Conservation (phyloP, 495 filamentous ascomycete species). For the Trichoderma asperelloides region DNA sequence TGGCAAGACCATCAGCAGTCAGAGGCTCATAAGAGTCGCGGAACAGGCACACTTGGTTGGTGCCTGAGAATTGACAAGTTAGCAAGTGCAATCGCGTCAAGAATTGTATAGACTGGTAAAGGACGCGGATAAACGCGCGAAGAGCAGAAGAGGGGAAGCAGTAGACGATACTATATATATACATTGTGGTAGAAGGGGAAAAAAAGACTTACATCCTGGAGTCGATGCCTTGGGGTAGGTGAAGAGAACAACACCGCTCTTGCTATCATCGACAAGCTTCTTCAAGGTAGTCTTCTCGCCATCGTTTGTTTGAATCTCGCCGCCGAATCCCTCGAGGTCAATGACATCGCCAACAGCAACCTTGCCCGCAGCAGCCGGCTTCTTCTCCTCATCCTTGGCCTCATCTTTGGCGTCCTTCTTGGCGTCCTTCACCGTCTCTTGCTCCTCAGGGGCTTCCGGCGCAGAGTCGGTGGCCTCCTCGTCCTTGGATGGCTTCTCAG, state of each 20-base stretch:
- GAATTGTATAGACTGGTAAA: too few relatives aligned
- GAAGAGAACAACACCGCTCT: conserved; percentile 81
- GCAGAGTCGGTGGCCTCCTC: conserved; percentile 23
- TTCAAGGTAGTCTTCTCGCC: conserved; percentile 68
- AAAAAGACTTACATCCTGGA: conserved; percentile 71
- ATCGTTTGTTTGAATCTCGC: conserved; percentile 77
- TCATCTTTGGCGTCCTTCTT: conserved; percentile 9
- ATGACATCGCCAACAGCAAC: conserved; percentile 43
- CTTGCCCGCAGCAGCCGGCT: conserved; percentile 19
- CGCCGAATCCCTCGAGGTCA: conserved; percentile 62
- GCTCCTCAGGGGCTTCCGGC: conserved; percentile 18
- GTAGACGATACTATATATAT: not conserved
- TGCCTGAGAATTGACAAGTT: conserved; percentile 47
- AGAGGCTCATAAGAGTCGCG: conserved; percentile 71
- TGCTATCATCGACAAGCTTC: conserved; percentile 70
- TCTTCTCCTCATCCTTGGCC: conserved; percentile 19
- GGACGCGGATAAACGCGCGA: not conserved
- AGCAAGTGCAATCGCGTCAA: not conserved
- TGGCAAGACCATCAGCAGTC: conserved; percentile 68
- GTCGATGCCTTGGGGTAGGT: conserved; percentile 95
- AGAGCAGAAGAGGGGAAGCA: not conserved
- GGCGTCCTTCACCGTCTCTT: conserved; percentile 12
- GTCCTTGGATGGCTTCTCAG: conserved; percentile 23
- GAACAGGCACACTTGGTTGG: conserved; percentile 86
- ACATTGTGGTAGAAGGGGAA: not conserved